Evolutionary conservation across 352 stramenopile species (phyloP).

Genomic region (Blastocystis sp.): DNA sequence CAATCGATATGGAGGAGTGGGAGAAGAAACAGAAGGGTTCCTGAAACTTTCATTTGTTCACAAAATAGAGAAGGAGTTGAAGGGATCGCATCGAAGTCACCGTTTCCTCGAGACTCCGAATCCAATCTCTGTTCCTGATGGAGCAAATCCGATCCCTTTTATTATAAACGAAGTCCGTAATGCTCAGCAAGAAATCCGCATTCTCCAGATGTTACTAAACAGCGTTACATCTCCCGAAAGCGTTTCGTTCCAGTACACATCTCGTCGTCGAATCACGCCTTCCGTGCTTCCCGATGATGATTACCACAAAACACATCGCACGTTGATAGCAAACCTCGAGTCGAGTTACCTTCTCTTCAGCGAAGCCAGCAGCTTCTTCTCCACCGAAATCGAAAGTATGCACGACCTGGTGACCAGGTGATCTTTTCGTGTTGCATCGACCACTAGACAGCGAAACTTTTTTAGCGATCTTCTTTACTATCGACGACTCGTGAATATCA

Average conservation of each 20-base stretch:
- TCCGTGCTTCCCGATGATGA: not conserved
- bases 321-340: not conserved
- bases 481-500: not conserved
- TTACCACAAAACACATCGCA: not conserved
- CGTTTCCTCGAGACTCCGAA: not conserved
- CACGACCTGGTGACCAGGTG: not conserved
- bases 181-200: not conserved
- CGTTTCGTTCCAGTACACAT: not conserved
- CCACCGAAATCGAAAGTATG: not conserved
- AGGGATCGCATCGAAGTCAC: not conserved
- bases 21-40: conserved; percentile 21
- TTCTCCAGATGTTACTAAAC: not conserved
- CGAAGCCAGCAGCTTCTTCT: not conserved
- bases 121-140: not conserved
- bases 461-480: conserved; percentile 30
- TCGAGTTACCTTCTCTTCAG: conserved; percentile 31
- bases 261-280: not conserved
- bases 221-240: not conserved
- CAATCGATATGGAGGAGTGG: conserved; percentile 56
- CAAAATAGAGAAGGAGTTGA: conserved; percentile 1
- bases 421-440: not conserved
- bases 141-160: not conserved
- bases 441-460: conserved; percentile 26
- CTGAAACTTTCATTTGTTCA: not conserved
- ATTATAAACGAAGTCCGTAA: not conserved